phyloP scores from a whole-genome alignment of 352 stramenopile species.

The Globisporangium mamillatum region DNA sequence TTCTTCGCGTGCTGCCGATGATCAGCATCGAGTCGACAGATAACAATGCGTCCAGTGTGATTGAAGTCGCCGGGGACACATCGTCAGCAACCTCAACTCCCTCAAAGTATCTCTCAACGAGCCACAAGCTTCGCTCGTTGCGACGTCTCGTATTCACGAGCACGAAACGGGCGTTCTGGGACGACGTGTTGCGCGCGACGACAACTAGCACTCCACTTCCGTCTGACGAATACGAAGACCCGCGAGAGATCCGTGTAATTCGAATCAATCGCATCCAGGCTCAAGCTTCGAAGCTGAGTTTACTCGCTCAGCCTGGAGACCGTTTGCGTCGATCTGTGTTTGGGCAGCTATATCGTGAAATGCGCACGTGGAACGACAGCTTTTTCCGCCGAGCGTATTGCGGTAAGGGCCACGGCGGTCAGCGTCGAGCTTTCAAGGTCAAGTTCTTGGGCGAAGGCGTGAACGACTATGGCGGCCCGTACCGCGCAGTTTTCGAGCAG shows the following conservation, averaged over 20 bases:
- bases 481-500: constrained; percentile 97
- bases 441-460: constrained; percentile 98
- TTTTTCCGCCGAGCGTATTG: constrained; percentile 96
- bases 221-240: constrained; percentile 98
- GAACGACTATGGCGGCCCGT: constrained; percentile 98
- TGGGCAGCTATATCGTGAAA: constrained; percentile 96
- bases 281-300: constrained; percentile 83
- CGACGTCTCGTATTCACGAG: constrained; percentile 87
- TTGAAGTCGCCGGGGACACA: constrained; percentile 42
- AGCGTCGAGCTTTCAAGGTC: constrained; percentile 98
- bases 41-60: constrained; percentile 29
- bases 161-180: constrained; percentile 93
- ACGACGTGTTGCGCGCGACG: constrained; percentile 92
- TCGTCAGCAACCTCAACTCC: constrained; percentile 6
- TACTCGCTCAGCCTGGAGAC: constrained; percentile 85
- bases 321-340: constrained; percentile 94
- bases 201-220: constrained; percentile 96
- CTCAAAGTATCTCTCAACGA: constrained; percentile 52
- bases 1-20: constrained; percentile 78
- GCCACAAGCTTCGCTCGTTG: constrained; percentile 66
- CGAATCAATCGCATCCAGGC: constrained; percentile 97
- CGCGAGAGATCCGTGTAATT: constrained; percentile 96
- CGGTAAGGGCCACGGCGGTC: constrained; percentile 95
- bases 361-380: constrained; percentile 92
- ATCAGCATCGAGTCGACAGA: constrained; percentile 73